Percentiles rank a stretch among this genome's conserved stretches.
These are phyloP conservation scores for Botrytis hyacinthi DNA, from an alignment of 2,329 filamentous ascomycete species.

Conservation along the genomic window DNA sequence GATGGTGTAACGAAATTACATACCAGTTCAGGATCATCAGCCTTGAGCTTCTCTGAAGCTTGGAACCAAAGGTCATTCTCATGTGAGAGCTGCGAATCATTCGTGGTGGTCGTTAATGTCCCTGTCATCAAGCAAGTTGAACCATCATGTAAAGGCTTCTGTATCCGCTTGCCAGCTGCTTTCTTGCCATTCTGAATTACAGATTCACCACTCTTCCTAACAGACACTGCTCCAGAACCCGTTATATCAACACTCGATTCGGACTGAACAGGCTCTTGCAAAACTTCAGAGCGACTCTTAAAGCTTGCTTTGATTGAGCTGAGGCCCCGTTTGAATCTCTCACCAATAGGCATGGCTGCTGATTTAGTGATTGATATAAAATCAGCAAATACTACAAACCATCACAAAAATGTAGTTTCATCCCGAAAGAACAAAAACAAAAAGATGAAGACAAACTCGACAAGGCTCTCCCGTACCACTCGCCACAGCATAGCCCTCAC, in stretches of 20 bases:
- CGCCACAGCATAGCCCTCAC: background rate
- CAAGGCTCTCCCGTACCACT: slow-evolving; percentile 1
- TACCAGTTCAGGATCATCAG: background rate
- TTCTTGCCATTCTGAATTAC: background rate
- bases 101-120: background rate
- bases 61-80: background rate
- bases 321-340: background rate
- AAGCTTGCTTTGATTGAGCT: background rate
- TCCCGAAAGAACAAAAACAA: background rate
- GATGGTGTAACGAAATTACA: background rate
- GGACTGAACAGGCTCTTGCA: background rate
- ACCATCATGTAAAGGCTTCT: background rate
- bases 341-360: background rate
- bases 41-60: background rate
- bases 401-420: background rate
- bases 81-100: background rate
- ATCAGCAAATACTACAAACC: background rate
- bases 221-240: background rate
- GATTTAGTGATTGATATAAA: background rate
- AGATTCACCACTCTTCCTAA: background rate
- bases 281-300: background rate
- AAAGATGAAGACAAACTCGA: background rate
- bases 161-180: background rate
- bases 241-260: background rate
- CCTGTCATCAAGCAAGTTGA: background rate